A percentile compares a stretch with the other conserved stretches of the same genome.
Conservation (phyloP, 352 stramenopile species). For the Phytophthora hibernalis region DNA sequence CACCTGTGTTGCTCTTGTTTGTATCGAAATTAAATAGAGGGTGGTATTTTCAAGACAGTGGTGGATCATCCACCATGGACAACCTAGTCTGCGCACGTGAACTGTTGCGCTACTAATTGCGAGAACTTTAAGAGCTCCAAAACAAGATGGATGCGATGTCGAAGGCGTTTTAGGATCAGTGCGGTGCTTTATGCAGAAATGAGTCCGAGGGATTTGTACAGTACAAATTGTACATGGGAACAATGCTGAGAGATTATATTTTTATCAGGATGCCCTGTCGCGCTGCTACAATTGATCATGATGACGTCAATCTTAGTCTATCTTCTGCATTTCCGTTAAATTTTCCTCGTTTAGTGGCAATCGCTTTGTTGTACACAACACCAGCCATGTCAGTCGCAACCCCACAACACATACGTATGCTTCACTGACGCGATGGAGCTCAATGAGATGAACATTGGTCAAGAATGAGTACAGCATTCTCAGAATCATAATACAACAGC, state of each 20-base stretch:
- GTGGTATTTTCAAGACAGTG: not conserved
- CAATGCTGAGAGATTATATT: no score
- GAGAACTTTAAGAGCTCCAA: constrained; percentile 4
- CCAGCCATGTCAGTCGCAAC: constrained; percentile 3
- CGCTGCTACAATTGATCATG: constrained; percentile 2
- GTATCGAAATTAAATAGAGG: no score
- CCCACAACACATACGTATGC: not conserved
- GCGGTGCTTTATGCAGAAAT: no score
- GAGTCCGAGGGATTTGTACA: no score
- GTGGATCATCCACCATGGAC: not conserved
- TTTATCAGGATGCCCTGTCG: no score
- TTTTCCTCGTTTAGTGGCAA: not conserved
- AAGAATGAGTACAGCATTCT: constrained; percentile 1
- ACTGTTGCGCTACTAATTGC: not conserved
- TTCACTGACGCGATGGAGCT: constrained; percentile 4
- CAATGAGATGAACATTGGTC: not conserved
- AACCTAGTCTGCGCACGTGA: not conserved
- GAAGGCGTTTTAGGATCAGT: not conserved
- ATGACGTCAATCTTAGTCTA: not conserved
- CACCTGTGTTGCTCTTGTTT: no score
- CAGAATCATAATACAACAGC: constrained; percentile 4
- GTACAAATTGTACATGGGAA: no score
- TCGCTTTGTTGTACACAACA: constrained; percentile 5
- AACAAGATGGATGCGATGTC: constrained; percentile 4
- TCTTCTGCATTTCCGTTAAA: constrained; percentile 2